Percentiles rank a stretch among this genome's conserved stretches.
Evolutionary conservation across 1,284 basidiomycete species (phyloP).

Genomic region (Ustilago lituana): DNA sequence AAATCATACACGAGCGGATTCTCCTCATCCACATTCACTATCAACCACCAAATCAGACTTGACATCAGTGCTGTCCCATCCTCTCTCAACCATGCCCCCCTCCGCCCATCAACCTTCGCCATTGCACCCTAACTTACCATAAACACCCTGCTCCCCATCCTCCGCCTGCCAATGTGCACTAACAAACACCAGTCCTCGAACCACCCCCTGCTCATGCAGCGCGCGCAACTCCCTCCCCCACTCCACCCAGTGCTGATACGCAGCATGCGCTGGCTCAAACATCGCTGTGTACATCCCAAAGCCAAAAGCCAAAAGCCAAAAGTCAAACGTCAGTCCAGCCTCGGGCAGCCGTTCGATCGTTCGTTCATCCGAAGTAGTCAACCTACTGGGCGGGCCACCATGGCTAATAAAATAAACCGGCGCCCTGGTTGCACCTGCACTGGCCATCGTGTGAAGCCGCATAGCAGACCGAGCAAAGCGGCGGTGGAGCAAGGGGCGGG

Average conservation of each 20-base stretch:
- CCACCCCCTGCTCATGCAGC: conserved; percentile 44
- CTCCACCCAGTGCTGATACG: conserved; percentile 69
- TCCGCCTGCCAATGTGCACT: conserved; percentile 70
- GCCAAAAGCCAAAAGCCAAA: not conserved
- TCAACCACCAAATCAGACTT: no score
- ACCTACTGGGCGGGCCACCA: conserved; percentile 68
- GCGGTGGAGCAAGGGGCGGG: not conserved
- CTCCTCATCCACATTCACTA: conserved; percentile 65
- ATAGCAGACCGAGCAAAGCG: not conserved
- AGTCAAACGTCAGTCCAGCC: not conserved
- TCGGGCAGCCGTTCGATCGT: no score
- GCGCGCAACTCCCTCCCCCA: conserved; percentile 65
- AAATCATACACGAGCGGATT: conserved; percentile 70
- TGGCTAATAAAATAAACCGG: conserved; percentile 54
- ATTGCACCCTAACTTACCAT: conserved; percentile 11
- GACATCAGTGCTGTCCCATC: no score
- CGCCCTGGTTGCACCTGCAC: conserved; percentile 9
- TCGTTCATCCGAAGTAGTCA: no score
- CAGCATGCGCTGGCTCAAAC: conserved; percentile 66
- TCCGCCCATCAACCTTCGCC: no score
- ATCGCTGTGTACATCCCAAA: conserved; percentile 48
- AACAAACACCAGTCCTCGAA: conserved; percentile 68
- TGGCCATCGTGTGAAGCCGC: conserved; percentile 9
- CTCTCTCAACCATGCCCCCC: no score
- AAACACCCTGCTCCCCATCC: conserved; percentile 49